Evolutionary conservation across 2,329 filamentous ascomycete genomes (phyloP), one percentile per base, ranked within the genome.

Genomic region (Aspergillus ochraceus): DNA sequence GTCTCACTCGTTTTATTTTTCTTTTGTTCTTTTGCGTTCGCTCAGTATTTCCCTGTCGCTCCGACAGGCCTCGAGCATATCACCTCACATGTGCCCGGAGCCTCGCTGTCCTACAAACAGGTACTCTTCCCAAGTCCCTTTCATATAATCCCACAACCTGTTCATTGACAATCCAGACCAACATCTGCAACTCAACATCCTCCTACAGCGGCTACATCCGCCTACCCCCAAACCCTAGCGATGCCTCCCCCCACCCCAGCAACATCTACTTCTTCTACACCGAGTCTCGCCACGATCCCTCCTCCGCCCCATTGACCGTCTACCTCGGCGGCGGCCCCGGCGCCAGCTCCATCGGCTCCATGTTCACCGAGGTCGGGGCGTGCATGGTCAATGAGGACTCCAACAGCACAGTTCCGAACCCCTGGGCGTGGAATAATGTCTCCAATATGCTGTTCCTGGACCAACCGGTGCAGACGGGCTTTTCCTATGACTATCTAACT

Each of bases 391-490:
- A 49, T 4, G 19, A 29, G 5, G 42, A 55, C 22, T 55, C 53
- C 6, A 55, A 47, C 22, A 55, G 24, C 24, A 55, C 53, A n/a
- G 30, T 17, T 1, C 22, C 39, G 2, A 55, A 55, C 46, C 39
- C 53, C 9, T 55, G 53, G 42, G 24, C 53, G 1, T 55, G 53
- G 53, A 55, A 45, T 10, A 26, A 30, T 11, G 53, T 30, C 11
- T 47, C 53, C 11, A 46, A 55, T 10, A 55, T 55, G 1, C 42
- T 49, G 4, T 55, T 30, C 20, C 45, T 55, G 11, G 53, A 49
- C n/a, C 53, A 55, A 14, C 53, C 26, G 4, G 53, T 55, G 11
- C 53, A 55, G 22, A 49, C 53, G 19, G 53, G 53, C 14, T 55
- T 55, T 8, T 47, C 39, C 1, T 55, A 49, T 17, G 53, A 54